Evolutionary conservation across 805 yeast species (phyloP).

Genomic region (Dipodascus geniculatus): DNA sequence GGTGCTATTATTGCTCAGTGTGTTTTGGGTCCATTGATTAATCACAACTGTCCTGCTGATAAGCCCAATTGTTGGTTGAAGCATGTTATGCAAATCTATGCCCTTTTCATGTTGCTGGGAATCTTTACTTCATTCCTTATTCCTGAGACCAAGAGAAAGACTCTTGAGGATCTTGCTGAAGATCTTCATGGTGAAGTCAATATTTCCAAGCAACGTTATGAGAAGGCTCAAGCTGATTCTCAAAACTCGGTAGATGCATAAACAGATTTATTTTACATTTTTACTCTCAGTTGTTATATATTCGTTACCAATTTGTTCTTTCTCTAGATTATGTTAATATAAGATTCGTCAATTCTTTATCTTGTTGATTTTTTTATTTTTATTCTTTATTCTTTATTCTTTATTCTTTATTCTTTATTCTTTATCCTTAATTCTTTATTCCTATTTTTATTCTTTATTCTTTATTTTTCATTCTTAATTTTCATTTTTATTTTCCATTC

Average conservation of each 20-base stretch:
- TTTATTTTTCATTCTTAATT: too few species aligned
- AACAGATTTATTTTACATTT: not conserved
- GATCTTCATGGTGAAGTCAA: constrained; percentile 72
- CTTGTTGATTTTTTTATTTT: too few species aligned
- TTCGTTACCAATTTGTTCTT: too few species aligned
- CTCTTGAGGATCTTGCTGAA: constrained; percentile 75
- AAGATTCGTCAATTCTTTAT: too few species aligned
- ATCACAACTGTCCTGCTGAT: constrained; percentile 61
- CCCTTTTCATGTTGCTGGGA: constrained; percentile 84
- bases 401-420: too few species aligned
- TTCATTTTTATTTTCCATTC: too few species aligned
- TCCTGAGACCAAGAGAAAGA: constrained; percentile 88
- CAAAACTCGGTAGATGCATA: not conserved
- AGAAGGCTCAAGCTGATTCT: not conserved
- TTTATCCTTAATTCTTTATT: too few species aligned
- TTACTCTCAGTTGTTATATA: too few species aligned
- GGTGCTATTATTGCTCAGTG: constrained; percentile 75
- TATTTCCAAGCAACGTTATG: not conserved
- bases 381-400: too few species aligned
- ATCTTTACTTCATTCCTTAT: constrained; percentile 48
- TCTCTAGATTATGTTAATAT: too few species aligned
- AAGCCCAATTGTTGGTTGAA: constrained; percentile 68
- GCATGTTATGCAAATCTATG: constrained; percentile 89
- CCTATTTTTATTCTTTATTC: too few species aligned
- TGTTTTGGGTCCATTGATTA: constrained; percentile 48